phyloP scores from a whole-genome alignment of 257 asterid species.

The Voacanga thouarsii region DNA sequence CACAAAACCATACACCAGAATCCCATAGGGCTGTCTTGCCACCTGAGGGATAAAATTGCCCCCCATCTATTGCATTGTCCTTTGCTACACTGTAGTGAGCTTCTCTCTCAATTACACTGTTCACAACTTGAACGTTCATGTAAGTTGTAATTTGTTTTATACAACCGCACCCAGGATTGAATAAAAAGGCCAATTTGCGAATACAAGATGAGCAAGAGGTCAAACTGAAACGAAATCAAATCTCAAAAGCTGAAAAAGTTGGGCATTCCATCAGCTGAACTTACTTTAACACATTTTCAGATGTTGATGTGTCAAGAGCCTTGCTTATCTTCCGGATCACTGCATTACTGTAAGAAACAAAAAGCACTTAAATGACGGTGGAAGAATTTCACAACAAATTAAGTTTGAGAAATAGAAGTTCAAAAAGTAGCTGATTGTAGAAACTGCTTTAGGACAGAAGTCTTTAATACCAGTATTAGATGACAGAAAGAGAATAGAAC shows the following conservation, averaged over 20 bases:
- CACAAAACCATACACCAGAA: background rate
- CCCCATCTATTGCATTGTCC: background rate
- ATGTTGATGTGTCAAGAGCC: slow-evolving; percentile 41
- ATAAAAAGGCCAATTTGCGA: too few species aligned
- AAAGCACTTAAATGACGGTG: slow-evolving; percentile 3
- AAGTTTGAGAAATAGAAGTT: background rate
- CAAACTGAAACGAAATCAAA: background rate
- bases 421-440: background rate
- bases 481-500: background rate
- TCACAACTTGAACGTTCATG: too few species aligned
- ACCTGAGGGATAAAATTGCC: background rate
- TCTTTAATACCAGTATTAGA: background rate
- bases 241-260: background rate
- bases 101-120: too few species aligned
- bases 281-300: slow-evolving; percentile 63
- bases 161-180: background rate
- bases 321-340: slow-evolving; percentile 62
- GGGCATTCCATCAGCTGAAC: slow-evolving; percentile 12
- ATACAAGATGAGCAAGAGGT: background rate
- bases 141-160: too few species aligned
- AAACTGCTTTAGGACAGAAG: background rate
- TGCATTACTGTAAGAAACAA: slow-evolving; percentile 50
- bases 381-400: background rate
- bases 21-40: background rate
- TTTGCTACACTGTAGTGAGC: background rate